Conservation (phyloP, 768 basidiomycete species). For the Trametes cingulata region DNA sequence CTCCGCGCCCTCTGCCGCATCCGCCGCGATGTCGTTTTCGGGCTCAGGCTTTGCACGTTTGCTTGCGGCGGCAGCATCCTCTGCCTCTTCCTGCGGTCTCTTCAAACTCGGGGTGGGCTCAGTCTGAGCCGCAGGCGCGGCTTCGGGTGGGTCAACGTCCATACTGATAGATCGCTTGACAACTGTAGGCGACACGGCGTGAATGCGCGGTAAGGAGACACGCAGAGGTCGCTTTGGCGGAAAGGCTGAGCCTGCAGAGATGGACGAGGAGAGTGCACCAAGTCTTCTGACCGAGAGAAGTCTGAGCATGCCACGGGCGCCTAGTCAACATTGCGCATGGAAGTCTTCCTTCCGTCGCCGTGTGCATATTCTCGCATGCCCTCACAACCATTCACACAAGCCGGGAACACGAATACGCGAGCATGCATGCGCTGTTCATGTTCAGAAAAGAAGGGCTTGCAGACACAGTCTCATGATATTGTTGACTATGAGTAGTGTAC, state of each 20-base stretch:
- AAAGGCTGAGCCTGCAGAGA: background rate
- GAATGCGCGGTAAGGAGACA: background rate
- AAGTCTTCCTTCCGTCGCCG: too few relatives aligned
- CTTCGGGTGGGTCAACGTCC: constrained; percentile 5
- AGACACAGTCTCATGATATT: too few relatives aligned
- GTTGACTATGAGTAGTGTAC: too few relatives aligned
- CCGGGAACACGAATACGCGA: too few relatives aligned
- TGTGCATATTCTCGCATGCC: too few relatives aligned
- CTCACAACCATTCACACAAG: too few relatives aligned
- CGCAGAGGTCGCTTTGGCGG: too few relatives aligned
- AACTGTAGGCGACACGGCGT: background rate
- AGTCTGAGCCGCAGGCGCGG: background rate
- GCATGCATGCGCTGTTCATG: too few relatives aligned
- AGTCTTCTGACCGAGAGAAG: constrained; percentile 5
- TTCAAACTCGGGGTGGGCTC: constrained; percentile 7
- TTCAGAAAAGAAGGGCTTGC: too few relatives aligned
- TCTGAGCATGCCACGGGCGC: constrained; percentile 12
- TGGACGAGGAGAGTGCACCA: background rate
- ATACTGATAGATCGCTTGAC: background rate
- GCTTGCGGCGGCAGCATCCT: background rate
- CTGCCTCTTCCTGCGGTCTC: constrained; percentile 9
- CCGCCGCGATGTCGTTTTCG: background rate
- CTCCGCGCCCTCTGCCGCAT: background rate
- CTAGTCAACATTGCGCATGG: background rate
- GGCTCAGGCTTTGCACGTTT: constrained; percentile 18